phyloP scores from a whole-genome alignment of 73 alveolate species.

The Stentor coeruleus region DNA sequence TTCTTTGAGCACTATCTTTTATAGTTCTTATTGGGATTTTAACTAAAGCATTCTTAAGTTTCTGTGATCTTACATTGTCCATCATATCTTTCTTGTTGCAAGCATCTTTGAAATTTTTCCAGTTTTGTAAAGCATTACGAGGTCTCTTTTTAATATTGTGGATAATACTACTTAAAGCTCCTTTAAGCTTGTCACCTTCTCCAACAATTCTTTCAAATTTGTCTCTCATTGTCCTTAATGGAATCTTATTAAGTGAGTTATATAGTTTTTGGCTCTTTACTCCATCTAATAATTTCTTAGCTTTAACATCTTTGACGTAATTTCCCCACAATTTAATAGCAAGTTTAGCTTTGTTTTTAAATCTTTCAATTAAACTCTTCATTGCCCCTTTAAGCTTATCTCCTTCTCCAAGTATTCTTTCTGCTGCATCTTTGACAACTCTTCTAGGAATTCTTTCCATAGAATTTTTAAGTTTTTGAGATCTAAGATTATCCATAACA shows the following conservation, averaged over 20 bases:
- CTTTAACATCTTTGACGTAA: background rate
- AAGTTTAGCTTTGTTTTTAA: background rate
- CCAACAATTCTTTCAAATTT: background rate
- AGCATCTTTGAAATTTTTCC: background rate
- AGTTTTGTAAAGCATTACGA: background rate
- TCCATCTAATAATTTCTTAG: background rate
- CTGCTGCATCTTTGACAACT: background rate
- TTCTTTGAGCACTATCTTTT: background rate
- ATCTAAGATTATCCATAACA: background rate
- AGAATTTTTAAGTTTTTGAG: background rate
- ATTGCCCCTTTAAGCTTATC: background rate
- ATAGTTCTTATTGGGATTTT: background rate
- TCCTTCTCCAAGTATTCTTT: conserved; percentile 3
- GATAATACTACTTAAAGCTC: background rate
- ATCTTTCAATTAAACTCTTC: background rate
- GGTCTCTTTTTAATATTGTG: conserved; percentile 8
- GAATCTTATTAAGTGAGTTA: background rate
- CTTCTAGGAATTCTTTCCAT: background rate
- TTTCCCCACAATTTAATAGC: background rate
- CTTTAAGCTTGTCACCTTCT: background rate
- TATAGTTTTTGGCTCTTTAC: background rate
- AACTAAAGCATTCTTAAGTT: background rate
- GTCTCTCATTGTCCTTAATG: background rate
- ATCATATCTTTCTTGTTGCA: background rate
- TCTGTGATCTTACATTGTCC: background rate